phyloP scores from a whole-genome alignment of 164 flowering plant genomes.

The Chloranthus sessilifolius region DNA sequence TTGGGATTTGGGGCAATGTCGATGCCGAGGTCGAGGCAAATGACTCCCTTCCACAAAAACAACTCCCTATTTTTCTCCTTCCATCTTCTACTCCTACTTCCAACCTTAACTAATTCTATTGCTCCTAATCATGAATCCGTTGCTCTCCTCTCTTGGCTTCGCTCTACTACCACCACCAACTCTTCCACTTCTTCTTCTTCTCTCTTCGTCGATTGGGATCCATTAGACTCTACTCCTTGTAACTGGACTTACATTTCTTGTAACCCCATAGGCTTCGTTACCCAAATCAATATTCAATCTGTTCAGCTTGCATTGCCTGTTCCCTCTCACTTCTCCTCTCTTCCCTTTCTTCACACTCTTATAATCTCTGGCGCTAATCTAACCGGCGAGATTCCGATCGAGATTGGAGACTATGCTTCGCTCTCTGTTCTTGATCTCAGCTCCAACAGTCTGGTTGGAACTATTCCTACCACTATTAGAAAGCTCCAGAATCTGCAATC shows the following conservation, averaged over 20 bases:
- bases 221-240: constrained; percentile 40
- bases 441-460: constrained; percentile 56
- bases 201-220: constrained; percentile 38
- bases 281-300: constrained; percentile 37
- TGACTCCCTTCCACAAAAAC: constrained; percentile 11
- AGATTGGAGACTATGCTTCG: constrained; percentile 36
- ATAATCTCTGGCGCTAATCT: constrained; percentile 70
- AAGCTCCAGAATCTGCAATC: constrained; percentile 47
- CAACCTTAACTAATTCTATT: neutral
- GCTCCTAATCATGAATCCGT: constrained; percentile 34
- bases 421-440: constrained; percentile 56
- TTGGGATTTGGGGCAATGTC: constrained; percentile 61
- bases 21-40: constrained; percentile 45
- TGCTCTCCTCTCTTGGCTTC: constrained; percentile 49
- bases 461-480: constrained; percentile 55
- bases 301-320: constrained; percentile 40
- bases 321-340: constrained; percentile 44
- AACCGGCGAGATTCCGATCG: constrained; percentile 67
- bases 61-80: constrained; percentile 8
- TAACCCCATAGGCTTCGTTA: constrained; percentile 31
- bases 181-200: constrained; percentile 13
- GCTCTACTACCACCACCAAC: neutral
- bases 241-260: constrained; percentile 56
- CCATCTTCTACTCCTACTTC: constrained; percentile 3
- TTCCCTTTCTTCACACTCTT: constrained; percentile 42